A percentile compares a stretch with the other conserved stretches of the same genome.
Evolutionary conservation across 176 grass and related monocot species (phyloP).

Genomic region (Aegilops tauschii): DNA sequence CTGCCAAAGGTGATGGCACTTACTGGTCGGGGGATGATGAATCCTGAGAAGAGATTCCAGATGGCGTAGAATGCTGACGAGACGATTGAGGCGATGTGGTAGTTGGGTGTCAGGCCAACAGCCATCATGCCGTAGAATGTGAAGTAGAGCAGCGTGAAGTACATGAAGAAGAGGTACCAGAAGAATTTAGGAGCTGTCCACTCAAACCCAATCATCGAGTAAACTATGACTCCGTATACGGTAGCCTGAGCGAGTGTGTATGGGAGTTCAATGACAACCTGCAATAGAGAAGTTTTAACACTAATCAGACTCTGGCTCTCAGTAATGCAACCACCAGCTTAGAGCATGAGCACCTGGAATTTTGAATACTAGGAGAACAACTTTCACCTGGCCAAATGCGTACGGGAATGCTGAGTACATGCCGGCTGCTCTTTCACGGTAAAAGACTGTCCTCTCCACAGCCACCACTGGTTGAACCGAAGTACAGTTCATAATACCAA

Average conservation of each 20-base stretch:
- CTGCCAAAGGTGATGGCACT: neutral
- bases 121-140: conserved; percentile 96
- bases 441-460: conserved; percentile 82
- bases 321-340: neutral
- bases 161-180: conserved; percentile 86
- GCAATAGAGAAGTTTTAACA: conserved; percentile 5
- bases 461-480: conserved; percentile 88
- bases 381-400: conserved; percentile 86
- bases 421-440: conserved; percentile 86
- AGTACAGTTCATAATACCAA: conserved; percentile 61
- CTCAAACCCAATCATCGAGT: conserved; percentile 86
- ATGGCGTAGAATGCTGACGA: conserved; percentile 61
- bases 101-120: conserved; percentile 77
- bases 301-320: neutral
- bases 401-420: conserved; percentile 94
- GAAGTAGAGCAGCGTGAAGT: conserved; percentile 92
- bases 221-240: conserved; percentile 66
- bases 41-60: conserved; percentile 90
- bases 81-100: conserved; percentile 62
- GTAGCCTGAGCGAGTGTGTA: conserved; percentile 64
- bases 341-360: neutral
- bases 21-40: conserved; percentile 61
- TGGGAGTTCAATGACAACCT: conserved; percentile 80
- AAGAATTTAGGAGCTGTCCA: conserved; percentile 83
- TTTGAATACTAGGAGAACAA: conserved; percentile 1